A percentile compares a stretch with the other conserved stretches of the same genome.
Conservation (phyloP, 202 grass and related monocot genomes). For the Brachypodium distachyon region DNA sequence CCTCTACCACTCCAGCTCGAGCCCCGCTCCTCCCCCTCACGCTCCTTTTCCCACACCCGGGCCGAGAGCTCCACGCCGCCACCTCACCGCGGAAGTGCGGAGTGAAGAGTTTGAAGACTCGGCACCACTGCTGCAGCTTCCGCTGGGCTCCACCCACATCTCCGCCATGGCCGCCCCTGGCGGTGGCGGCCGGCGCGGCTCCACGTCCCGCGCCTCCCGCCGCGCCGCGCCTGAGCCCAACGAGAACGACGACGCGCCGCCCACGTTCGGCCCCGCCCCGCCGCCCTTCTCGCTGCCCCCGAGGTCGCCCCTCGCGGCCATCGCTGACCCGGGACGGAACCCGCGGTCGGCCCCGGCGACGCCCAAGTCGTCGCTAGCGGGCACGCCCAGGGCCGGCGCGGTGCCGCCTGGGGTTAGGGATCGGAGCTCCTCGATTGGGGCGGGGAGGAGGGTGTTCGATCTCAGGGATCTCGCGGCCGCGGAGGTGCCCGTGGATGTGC, state of each 20-base stretch:
- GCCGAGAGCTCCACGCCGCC: conserved; percentile 1
- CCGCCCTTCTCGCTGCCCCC: conserved; percentile 31
- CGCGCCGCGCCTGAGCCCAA: conserved; percentile 33
- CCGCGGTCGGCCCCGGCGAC: conserved; percentile 59
- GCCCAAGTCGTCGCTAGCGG: conserved; percentile 48
- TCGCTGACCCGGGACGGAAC: conserved; percentile 53
- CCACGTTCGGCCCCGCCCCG: neutral
- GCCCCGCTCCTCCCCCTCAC: neutral
- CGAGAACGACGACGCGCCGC: conserved; percentile 51
- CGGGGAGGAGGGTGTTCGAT: conserved; percentile 37
- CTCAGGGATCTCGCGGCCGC: conserved; percentile 18
- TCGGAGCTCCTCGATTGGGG: conserved; percentile 38
- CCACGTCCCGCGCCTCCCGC: conserved; percentile 12
- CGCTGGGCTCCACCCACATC: neutral
- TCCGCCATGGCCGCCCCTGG: conserved; percentile 37
- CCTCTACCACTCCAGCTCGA: too few species aligned
- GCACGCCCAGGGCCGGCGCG: conserved; percentile 24
- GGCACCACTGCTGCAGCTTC: neutral
- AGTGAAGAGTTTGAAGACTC: too few species aligned
- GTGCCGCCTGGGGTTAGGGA: conserved; percentile 32
- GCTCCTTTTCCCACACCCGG: neutral
- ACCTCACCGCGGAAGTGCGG: too few species aligned
- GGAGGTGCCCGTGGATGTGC: conserved; percentile 42
- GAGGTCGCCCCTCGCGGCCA: conserved; percentile 71
- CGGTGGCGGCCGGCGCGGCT: conserved; percentile 22